Evolutionary conservation across 2,329 filamentous ascomycete genomes (phyloP).

Genomic region (Celoporthe dispersa): DNA sequence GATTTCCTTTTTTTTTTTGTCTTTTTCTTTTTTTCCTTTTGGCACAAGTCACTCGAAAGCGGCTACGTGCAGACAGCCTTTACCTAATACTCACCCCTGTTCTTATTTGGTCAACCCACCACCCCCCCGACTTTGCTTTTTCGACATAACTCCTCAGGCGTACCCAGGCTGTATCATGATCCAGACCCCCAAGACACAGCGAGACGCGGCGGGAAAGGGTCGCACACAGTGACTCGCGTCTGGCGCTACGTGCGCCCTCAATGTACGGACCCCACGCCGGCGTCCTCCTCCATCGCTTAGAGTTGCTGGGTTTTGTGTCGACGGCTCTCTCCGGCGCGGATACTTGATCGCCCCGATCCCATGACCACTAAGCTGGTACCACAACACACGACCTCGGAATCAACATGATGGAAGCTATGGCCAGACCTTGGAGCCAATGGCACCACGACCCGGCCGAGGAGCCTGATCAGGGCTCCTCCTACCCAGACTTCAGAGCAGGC

Average conservation of each 20-base stretch:
- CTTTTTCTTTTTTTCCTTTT: too few relatives aligned
- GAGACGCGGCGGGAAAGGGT: slow-evolving; percentile 12
- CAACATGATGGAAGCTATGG: slow-evolving; percentile 42
- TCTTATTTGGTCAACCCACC: background rate
- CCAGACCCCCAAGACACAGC: slow-evolving; percentile 13
- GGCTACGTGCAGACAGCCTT: slow-evolving; percentile 15
- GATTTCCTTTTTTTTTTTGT: too few relatives aligned
- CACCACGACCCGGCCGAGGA: slow-evolving; percentile 35
- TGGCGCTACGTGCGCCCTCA: slow-evolving; percentile 10
- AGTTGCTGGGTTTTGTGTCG: slow-evolving; percentile 21
- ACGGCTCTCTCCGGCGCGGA: slow-evolving; percentile 23
- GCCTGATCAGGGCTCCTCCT: slow-evolving; percentile 30
- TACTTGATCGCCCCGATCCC: slow-evolving; percentile 23
- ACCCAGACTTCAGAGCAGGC: slow-evolving; percentile 17
- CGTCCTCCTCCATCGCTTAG: slow-evolving; percentile 8
- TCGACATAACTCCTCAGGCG: slow-evolving; percentile 4
- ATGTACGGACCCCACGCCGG: slow-evolving; percentile 11
- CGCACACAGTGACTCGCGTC: slow-evolving; percentile 10
- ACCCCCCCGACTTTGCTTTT: background rate
- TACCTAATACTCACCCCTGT: slow-evolving; percentile 6
- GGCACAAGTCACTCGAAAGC: slow-evolving; percentile 9
- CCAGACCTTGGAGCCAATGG: slow-evolving; percentile 41
- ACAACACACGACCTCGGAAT: slow-evolving; percentile 38
- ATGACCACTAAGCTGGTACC: slow-evolving; percentile 41
- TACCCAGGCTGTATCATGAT: background rate